A percentile compares a stretch with the other conserved stretches of the same genome.
phyloP scores from a whole-genome alignment of 2,329 filamentous ascomycete genomes.

The Alternaria sp. region DNA sequence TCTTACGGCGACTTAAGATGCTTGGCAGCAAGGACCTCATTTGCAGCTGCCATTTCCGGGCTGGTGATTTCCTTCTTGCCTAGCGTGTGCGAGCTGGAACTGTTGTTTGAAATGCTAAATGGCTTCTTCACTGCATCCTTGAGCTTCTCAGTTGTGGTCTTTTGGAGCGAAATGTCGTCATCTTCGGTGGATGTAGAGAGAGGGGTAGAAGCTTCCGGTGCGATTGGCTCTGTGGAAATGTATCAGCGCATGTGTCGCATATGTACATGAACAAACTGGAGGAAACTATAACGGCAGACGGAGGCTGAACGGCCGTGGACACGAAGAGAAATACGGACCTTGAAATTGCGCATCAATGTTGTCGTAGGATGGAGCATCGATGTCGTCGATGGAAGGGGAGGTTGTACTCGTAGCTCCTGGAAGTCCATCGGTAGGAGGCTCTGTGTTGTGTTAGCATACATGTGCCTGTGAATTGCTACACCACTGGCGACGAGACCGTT shows the following conservation, averaged over 20 bases:
- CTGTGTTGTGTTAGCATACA: conserved; percentile 4
- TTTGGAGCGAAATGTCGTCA: neutral
- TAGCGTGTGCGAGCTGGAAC: conserved; percentile 4
- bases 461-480: neutral
- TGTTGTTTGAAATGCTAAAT: conserved; percentile 1
- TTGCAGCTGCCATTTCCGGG: conserved; percentile 18
- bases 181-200: neutral
- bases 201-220: neutral
- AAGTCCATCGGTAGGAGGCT: conserved; percentile 11
- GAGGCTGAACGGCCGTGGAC: neutral
- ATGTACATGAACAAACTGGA: neutral
- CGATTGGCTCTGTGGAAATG: conserved; percentile 12
- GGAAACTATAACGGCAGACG: neutral
- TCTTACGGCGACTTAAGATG: conserved; percentile 13
- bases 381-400: neutral
- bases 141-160: conserved; percentile 16
- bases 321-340: conserved; percentile 6
- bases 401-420: conserved; percentile 10
- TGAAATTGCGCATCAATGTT: conserved; percentile 16
- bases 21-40: conserved; percentile 17
- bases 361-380: neutral
- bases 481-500: neutral
- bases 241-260: neutral
- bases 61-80: conserved; percentile 9
- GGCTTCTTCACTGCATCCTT: conserved; percentile 23